Conservation (phyloP, 805 yeast genomes). For the Nakazawaea peltata region DNA sequence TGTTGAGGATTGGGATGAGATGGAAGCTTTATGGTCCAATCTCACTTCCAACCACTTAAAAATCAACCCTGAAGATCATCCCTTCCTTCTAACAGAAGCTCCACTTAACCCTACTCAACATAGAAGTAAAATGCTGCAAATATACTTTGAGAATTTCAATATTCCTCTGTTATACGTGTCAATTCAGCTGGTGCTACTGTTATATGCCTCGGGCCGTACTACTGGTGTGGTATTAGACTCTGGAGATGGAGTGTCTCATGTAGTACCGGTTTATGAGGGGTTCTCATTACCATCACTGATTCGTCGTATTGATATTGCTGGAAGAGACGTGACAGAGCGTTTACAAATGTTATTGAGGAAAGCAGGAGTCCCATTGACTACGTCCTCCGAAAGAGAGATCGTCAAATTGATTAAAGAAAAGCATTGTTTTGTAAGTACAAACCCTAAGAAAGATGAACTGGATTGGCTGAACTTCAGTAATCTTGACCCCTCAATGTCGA, state of each 20-base stretch:
- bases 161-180: constrained; percentile 70
- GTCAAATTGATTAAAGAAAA: constrained; percentile 74
- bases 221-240: constrained; percentile 85
- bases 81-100: constrained; percentile 80
- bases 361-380: constrained; percentile 52
- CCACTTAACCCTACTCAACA: constrained; percentile 68
- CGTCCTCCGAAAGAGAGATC: constrained; percentile 77
- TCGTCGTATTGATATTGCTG: constrained; percentile 73
- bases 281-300: constrained; percentile 69
- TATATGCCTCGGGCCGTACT: constrained; percentile 85
- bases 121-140: constrained; percentile 53
- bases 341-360: constrained; percentile 62
- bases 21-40: constrained; percentile 77
- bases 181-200: constrained; percentile 70
- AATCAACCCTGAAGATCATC: constrained; percentile 71
- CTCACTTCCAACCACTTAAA: constrained; percentile 51
- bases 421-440: constrained; percentile 55
- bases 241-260: constrained; percentile 90
- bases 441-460: constrained; percentile 19
- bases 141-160: constrained; percentile 64
- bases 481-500: constrained; percentile 11
- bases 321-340: constrained; percentile 76
- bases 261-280: constrained; percentile 88
- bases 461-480: constrained; percentile 10
- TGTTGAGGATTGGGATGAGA: constrained; percentile 75